Percentiles rank a stretch among this genome's conserved stretches.
phyloP scores from a whole-genome alignment of 371 early-diverging fungal species.

The Saksenaea oblongispora region DNA sequence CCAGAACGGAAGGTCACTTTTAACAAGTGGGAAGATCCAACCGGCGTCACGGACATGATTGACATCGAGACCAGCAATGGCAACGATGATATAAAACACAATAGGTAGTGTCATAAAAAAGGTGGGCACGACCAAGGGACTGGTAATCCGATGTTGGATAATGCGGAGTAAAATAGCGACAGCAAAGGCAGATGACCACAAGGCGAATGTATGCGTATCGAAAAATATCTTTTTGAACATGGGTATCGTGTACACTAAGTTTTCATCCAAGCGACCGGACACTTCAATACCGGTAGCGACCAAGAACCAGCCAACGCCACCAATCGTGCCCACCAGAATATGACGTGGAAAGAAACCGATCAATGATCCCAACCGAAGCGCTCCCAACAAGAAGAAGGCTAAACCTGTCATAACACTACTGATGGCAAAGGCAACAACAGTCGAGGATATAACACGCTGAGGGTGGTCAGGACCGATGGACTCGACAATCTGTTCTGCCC shows the following conservation, averaged over 20 bases:
- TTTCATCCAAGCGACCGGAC: slow-evolving; percentile 65
- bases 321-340: slow-evolving; percentile 94
- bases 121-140: slow-evolving; percentile 81
- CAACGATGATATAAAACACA: slow-evolving; percentile 72
- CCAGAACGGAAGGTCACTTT: slow-evolving; percentile 78
- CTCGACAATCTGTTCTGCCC: slow-evolving; percentile 68
- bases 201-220: slow-evolving; percentile 57
- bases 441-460: slow-evolving; percentile 80
- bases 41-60: slow-evolving; percentile 70
- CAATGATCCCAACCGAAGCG: slow-evolving; percentile 76
- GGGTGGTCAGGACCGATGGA: slow-evolving; percentile 60
- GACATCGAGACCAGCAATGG: slow-evolving; percentile 61
- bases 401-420: slow-evolving; percentile 87
- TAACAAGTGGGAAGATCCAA: slow-evolving; percentile 87
- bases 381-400: slow-evolving; percentile 85
- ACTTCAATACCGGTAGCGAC: slow-evolving; percentile 91
- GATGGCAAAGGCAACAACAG: slow-evolving; percentile 85
- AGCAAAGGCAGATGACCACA: slow-evolving; percentile 81
- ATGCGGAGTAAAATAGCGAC: slow-evolving; percentile 70
- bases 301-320: slow-evolving; percentile 94
- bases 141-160: slow-evolving; percentile 43
- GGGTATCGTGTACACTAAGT: slow-evolving; percentile 51
- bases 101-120: slow-evolving; percentile 85
- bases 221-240: slow-evolving; percentile 62
- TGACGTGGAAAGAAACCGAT: slow-evolving; percentile 95